These are phyloP conservation scores for Sphenostylis stenocarpa DNA, from an alignment of 306 rosid genomes.

Conservation along the genomic window DNA sequence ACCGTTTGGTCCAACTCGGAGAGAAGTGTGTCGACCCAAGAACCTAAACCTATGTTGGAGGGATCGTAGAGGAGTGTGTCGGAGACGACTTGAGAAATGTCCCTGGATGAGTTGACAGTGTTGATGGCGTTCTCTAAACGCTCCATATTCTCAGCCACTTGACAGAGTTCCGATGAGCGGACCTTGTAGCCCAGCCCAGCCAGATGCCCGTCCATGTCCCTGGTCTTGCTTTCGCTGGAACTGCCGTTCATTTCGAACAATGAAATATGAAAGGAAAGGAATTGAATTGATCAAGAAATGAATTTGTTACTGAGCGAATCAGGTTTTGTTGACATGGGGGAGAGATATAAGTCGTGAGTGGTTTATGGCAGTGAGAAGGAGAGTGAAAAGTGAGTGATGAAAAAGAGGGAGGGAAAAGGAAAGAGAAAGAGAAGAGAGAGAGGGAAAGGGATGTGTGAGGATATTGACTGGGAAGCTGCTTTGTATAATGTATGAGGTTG, in stretches of 20 bases:
- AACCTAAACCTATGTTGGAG: conserved; percentile 50
- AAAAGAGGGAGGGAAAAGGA: background rate
- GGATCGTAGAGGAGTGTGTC: conserved; percentile 70
- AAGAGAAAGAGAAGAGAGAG: background rate
- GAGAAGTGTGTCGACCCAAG: conserved; percentile 85
- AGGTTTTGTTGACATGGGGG: background rate
- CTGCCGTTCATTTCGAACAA: background rate
- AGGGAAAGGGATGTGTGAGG: background rate
- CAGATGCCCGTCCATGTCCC: background rate
- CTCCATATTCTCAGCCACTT: conserved; percentile 44
- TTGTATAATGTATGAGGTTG: conserved; percentile 29
- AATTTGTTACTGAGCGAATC: background rate
- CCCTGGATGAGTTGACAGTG: conserved; percentile 59
- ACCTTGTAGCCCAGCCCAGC: background rate
- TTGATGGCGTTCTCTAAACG: conserved; percentile 50
- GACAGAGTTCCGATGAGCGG: background rate
- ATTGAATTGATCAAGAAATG: background rate
- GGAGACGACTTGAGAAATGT: conserved; percentile 63
- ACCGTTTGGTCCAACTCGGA: conserved; percentile 54
- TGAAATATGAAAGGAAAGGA: background rate
- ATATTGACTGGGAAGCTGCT: conserved; percentile 24
- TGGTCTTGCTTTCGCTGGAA: background rate
- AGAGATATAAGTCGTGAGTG: background rate
- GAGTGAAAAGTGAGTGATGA: conserved; percentile 22
- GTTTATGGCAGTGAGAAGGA: background rate